These are phyloP conservation scores for Botrytis hyacinthi DNA, from an alignment of 2,329 filamentous ascomycete species.

Conservation along the genomic window DNA sequence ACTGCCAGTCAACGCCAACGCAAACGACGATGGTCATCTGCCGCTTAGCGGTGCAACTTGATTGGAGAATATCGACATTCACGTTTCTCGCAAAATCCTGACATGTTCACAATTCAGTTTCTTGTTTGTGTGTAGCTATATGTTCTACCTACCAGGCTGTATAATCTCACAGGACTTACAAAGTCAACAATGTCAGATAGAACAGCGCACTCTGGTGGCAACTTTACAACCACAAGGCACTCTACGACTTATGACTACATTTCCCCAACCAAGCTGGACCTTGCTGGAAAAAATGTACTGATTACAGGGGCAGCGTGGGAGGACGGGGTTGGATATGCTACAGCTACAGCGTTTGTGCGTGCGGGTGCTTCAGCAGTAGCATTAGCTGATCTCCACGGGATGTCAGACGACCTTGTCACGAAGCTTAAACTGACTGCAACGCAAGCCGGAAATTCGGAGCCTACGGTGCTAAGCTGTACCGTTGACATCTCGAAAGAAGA, in stretches of 20 bases:
- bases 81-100: not conserved
- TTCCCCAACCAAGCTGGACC: not conserved
- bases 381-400: slow-evolving; percentile 8
- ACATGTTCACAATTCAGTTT: not conserved
- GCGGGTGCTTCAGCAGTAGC: slow-evolving; percentile 15
- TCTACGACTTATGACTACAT: slow-evolving; percentile 14
- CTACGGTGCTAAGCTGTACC: not conserved
- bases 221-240: slow-evolving; percentile 6
- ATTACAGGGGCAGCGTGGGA: slow-evolving; percentile 17
- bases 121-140: not conserved
- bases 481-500: slow-evolving; percentile 7
- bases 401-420: not conserved
- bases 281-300: slow-evolving; percentile 3
- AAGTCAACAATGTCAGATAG: not conserved
- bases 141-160: not conserved
- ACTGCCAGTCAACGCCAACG: not conserved
- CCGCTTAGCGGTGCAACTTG: not conserved
- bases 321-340: slow-evolving; percentile 17
- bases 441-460: slow-evolving; percentile 6
- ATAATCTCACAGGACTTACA: not conserved
- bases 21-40: not conserved
- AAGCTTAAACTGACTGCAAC: slow-evolving; percentile 2
- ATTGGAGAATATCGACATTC: not conserved
- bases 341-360: slow-evolving; percentile 13
- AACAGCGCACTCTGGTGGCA: slow-evolving; percentile 7